A percentile compares a stretch with the other conserved stretches of the same genome.
Conservation (phyloP, 108 stramenopile species). For the Stephanodiscus triporus region DNA sequence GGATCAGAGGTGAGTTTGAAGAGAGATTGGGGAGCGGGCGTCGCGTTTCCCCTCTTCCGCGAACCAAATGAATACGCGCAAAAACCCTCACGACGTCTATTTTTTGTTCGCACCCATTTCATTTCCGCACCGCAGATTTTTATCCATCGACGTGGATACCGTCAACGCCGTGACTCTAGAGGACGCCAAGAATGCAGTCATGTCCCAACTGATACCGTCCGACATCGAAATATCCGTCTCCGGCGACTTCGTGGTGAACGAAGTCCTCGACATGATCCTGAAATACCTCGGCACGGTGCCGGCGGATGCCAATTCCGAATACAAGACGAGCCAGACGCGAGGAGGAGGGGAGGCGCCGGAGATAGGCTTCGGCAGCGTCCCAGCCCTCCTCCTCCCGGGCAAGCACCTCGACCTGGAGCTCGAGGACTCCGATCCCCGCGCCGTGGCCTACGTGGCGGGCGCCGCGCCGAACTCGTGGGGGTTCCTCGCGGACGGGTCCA, state of each 20-base stretch:
- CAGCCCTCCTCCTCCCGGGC: conserved; percentile 62
- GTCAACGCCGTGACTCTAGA: conserved; percentile 87
- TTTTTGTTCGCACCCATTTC: background rate
- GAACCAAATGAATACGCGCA: background rate
- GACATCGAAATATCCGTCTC: conserved; percentile 91
- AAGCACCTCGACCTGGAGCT: conserved; percentile 89
- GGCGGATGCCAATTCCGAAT: conserved; percentile 75
- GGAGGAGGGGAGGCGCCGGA: too few species aligned
- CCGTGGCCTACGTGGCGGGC: conserved; percentile 95
- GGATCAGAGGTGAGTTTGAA: conserved; percentile 68
- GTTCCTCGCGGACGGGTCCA: conserved; percentile 81
- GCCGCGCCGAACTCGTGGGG: conserved; percentile 94
- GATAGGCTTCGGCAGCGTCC: conserved; percentile 67
- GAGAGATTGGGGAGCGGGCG: conserved; percentile 2
- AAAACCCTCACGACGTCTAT: conserved; percentile 9
- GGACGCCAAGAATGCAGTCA: conserved; percentile 88
- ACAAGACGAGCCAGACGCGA: conserved; percentile 21
- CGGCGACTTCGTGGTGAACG: conserved; percentile 95
- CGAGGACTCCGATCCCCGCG: conserved; percentile 94
- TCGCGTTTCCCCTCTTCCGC: too few species aligned
- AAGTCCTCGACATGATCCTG: conserved; percentile 89
- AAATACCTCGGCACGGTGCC: conserved; percentile 96
- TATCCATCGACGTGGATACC: conserved; percentile 86
- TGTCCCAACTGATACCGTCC: conserved; percentile 87
- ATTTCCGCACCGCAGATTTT: conserved; percentile 57